These are phyloP conservation scores for Pulveroboletus sp. DNA, from an alignment of 768 basidiomycete species.

Conservation along the genomic window DNA sequence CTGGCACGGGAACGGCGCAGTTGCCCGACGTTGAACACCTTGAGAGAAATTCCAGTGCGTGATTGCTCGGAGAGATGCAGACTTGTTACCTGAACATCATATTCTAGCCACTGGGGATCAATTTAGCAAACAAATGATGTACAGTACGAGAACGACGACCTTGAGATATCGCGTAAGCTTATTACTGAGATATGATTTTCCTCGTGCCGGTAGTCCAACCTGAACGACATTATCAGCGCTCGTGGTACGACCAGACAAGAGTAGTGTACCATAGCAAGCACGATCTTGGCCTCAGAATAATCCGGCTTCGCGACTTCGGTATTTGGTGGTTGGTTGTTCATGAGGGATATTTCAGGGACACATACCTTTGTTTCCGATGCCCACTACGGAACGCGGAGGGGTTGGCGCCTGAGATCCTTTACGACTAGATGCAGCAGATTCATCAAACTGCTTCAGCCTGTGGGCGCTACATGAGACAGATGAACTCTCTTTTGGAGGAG, in stretches of 20 bases:
- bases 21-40: constrained; percentile 99
- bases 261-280: constrained; percentile 82
- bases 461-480: neutral
- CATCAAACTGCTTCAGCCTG: constrained; percentile 78
- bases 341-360: constrained; percentile 1
- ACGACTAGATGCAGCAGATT: constrained; percentile 65
- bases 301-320: constrained; percentile 86
- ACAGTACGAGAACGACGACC: constrained; percentile 39
- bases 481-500: neutral
- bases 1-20: constrained; percentile 81
- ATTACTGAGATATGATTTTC: constrained; percentile 97
- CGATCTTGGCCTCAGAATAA: constrained; percentile 97
- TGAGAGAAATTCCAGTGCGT: constrained; percentile 1
- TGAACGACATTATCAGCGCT: constrained; percentile 25
- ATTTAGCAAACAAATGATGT: constrained; percentile 7
- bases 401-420: constrained; percentile 70
- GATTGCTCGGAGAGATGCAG: neutral
- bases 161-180: constrained; percentile 95
- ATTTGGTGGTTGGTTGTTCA: neutral
- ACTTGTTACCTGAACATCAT: constrained; percentile 74
- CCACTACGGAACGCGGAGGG: constrained; percentile 78
- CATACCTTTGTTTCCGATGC: constrained; percentile 83
- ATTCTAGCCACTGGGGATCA: constrained; percentile 87
- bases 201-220: constrained; percentile 97
- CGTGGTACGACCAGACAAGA: neutral